Base-by-base conservation (phyloP, 352 stramenopile species). In the Globisporangium solare region DNA sequence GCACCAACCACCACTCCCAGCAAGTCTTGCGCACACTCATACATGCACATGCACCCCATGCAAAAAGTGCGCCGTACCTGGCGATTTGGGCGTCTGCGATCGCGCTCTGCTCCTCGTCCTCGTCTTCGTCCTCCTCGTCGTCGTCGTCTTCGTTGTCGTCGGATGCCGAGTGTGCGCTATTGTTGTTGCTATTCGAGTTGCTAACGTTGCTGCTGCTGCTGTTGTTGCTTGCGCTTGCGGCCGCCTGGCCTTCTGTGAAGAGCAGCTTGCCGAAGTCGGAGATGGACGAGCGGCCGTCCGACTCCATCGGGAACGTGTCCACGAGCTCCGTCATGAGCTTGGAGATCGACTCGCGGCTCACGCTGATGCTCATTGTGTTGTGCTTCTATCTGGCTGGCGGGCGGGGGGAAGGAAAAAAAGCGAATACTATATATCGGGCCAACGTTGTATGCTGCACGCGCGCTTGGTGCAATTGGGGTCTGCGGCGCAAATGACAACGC, bases 211-310 rank as follows among this genome's bases (percentile, higher is more conserved):
- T 11, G 12, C 54, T 47, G 13, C 32, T 53, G 43, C 39, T 51
- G 47, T 22, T 27, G 27, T 27, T 47, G 60, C 7, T 48, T 22
- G 21, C 43, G 40, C 10, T 48, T 39, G 37, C 43, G 32, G 51
- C 39, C 27, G 41, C 46, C 51, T 90, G 76, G 40, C 81, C 81
- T 60, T 93, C 83, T 17, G 83, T 82, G 64, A 93, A 93, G 40
- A 93, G 71, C 48, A 93, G 56, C 61, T 93, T 93, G 69, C 83
- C 83, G 65, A 93, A 91, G 68, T 93, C 81, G 59, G 83, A 93
- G 67, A 93, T 93, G 39, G 81, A 92, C 61, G 81, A 70, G 37
- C 83, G 80, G 35, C 75, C 76, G 22, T 89, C 83, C 13, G 66
- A 68, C 56, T 93, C 83, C 58, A 92, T 86, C 18, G 83, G 83